Conservation (phyloP, 768 basidiomycete genomes). For the Tubosaeta sp. region DNA sequence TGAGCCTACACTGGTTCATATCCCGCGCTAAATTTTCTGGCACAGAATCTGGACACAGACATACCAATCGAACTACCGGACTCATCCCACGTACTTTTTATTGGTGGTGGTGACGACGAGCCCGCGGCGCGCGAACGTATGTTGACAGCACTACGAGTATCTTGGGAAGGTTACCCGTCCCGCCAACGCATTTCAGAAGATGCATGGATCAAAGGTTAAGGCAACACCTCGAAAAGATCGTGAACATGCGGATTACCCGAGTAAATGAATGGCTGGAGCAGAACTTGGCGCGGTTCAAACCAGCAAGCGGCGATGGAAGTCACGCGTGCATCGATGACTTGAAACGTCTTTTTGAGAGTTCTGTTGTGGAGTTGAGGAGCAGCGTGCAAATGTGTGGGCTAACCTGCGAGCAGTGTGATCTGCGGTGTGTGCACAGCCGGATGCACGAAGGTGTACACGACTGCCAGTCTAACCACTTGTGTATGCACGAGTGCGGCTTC, state of each 20-base stretch:
- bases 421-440: conserved; percentile 44
- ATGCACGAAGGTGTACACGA: conserved; percentile 29
- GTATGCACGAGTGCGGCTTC: no score
- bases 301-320: conserved; percentile 2
- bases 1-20: conserved; percentile 14
- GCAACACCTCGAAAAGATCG: conserved; percentile 38
- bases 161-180: conserved; percentile 17
- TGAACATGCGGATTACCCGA: conserved; percentile 40
- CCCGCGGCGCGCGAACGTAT: conserved; percentile 9
- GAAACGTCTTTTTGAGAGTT: conserved; percentile 39
- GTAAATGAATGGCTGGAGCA: conserved; percentile 49
- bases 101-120: conserved; percentile 18
- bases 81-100: conserved; percentile 38
- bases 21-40: not conserved
- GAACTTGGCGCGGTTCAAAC: conserved; percentile 47
- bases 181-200: conserved; percentile 22
- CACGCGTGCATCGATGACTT: conserved; percentile 45
- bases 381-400: conserved; percentile 47
- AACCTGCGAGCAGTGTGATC: conserved; percentile 44
- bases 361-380: conserved; percentile 42
- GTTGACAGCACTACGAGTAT: conserved; percentile 10
- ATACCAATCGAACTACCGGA: conserved; percentile 35
- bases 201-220: conserved; percentile 35
- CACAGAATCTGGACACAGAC: conserved; percentile 53
- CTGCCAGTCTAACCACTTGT: no score